Base-by-base conservation (phyloP, 2,329 filamentous ascomycete species). In the Verticillium dahliae region DNA sequence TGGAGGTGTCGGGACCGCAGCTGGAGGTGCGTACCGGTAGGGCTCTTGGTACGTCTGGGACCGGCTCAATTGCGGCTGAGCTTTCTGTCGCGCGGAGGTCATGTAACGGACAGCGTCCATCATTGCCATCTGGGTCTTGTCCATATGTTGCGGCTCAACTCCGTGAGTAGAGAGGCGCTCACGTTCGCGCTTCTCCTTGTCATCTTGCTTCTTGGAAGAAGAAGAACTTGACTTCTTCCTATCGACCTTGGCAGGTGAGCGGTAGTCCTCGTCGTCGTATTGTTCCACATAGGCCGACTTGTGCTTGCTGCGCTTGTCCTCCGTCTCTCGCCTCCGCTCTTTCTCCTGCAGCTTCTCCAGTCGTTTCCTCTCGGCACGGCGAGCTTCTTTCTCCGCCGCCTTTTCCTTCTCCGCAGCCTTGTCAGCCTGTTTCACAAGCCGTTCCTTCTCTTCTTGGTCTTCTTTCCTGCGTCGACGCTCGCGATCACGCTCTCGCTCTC, bases 221-320 rank as follows among this genome's bases (percentile, higher is more conserved):
- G 70, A 73, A 56, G 66, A 69, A 22, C 70, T 67, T 45, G 71
- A 71, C 66, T 75, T 76, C 67, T 78, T 78, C 70, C 75, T 74
- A 52, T 75, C 73, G 0, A 70, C 65, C 65, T 71, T 72, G 59
- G 67, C 39, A 37, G 58, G 10, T 2, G 31, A 58, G 3, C 58
- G 27, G 2, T 62, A 62, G 13, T 65, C 63, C 1, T 75, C 74
- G 1, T 74, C 74, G 1, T 73, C 71, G 14, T 68, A 71, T 1
- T 65, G 62, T 62, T 77, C 76, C n/a, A 74, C 71, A 45, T 76
- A 76, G 5, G 70, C 68, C 34, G 61, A 59, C 39, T 59, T 68
- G 31, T 76, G 65, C 22, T 62, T 60, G 62, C 63, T 60, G 62
- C 63, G 65, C 70, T 77, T 78, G 14, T 75, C 73, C 57, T 77